Evolutionary conservation across 2,329 filamentous ascomycete genomes (phyloP), one percentile per base, ranked within the genome.

Genomic region (Hypomyces rosellus): DNA sequence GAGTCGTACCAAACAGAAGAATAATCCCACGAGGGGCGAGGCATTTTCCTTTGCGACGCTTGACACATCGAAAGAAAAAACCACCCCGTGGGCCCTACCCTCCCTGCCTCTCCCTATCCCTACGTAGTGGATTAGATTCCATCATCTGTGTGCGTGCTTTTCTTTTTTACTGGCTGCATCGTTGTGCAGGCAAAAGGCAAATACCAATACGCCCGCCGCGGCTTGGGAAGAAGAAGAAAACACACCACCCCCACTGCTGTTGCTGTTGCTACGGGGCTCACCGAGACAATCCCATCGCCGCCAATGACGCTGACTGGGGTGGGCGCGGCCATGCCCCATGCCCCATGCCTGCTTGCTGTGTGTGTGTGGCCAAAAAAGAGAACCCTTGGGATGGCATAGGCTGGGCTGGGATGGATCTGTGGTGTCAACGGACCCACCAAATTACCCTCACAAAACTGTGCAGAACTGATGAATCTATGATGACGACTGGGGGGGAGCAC

Each of bases 1-100:
- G 20, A 20, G 20, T 20, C 20, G 20, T 20, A 20, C 20, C 25
- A 7, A 30, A 30, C 25, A 7, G 9, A 8, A 30, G 6, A 30
- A 30, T 7, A 30, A 30, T 5, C 6, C 25, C 25, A 30, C 25
- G 25, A 30, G 25, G 25, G 20, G 20, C 25, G 25, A 30, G 25
- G 25, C 25, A 30, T 30, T 30, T 30, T 30, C 34, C 34, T 20
- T 14, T 49, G 48, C 43, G 33, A 18, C 40, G 30, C 25, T 52
- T 57, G 56, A 55, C 55, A 58, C 55, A 54, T 55, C 34, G 46
- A 54, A 55, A 58, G 46, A 54, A 53, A 5, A n/a, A n/a, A n/a
- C n/a, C n/a, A n/a, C n/a, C n/a, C 5, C 12, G 14, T n/a, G 20
- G 20, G 20, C n/a, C n/a, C n/a, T n/a, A 5, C 20, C 20, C 20